These are phyloP conservation scores for Penicillium sp. DNA, from an alignment of 2,329 filamentous ascomycete genomes.

Conservation along the genomic window DNA sequence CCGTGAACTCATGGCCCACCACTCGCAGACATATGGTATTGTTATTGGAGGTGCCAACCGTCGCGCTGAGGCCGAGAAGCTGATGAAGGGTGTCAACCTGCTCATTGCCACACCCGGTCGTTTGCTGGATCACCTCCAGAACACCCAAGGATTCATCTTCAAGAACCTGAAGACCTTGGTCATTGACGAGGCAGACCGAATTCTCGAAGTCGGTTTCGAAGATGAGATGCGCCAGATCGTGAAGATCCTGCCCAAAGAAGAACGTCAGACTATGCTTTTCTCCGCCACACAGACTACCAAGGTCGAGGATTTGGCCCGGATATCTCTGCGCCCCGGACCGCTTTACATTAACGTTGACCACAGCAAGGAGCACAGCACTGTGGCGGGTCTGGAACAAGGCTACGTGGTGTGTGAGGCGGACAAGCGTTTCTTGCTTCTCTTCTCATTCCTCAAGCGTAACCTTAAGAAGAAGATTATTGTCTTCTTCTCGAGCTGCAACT, in stretches of 20 bases:
- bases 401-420: conserved; percentile 93
- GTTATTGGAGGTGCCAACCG: conserved; percentile 94
- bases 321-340: conserved; percentile 85
- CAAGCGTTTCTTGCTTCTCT: conserved; percentile 88
- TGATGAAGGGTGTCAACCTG: conserved; percentile 89
- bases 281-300: conserved; percentile 98
- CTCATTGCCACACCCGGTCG: conserved; percentile 91
- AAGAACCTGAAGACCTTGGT: conserved; percentile 90
- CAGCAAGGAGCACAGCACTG: conserved; percentile 83
- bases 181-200: conserved; percentile 95
- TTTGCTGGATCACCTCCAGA: conserved; percentile 89
- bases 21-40: conserved; percentile 94
- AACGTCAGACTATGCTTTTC: conserved; percentile 96
- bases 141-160: conserved; percentile 83
- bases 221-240: conserved; percentile 97
- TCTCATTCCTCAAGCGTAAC: conserved; percentile 90
- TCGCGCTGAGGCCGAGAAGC: conserved; percentile 87
- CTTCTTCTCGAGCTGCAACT: conserved; percentile 89
- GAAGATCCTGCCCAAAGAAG: conserved; percentile 83
- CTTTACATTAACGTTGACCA: conserved; percentile 97
- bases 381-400: conserved; percentile 90
- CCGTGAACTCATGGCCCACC: conserved; percentile 84
- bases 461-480: conserved; percentile 97
- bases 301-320: conserved; percentile 92
- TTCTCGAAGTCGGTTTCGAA: conserved; percentile 96